Percentiles rank a stretch among this genome's conserved stretches.
phyloP scores from a whole-genome alignment of 1,284 basidiomycete species.

The Trametes hirsuta region DNA sequence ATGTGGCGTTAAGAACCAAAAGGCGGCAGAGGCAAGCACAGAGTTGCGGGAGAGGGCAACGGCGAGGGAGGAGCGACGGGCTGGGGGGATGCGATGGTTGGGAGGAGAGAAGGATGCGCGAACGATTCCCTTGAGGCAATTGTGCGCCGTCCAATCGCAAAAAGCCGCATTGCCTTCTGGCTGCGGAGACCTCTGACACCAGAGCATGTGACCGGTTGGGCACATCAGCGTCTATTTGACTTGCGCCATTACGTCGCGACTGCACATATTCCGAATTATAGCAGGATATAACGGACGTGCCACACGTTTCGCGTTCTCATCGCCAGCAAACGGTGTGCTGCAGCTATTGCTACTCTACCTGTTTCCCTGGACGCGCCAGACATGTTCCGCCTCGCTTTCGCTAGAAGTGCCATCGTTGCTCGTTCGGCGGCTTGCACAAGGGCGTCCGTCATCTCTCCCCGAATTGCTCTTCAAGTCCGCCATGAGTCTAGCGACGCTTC shows the following conservation, averaged over 20 bases:
- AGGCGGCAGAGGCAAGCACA: not conserved
- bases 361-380: not conserved
- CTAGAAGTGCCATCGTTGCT: conserved; percentile 11
- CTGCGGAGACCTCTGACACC: conserved; percentile 13
- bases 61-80: not conserved
- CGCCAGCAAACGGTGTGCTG: not conserved
- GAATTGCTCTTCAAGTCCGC: conserved; percentile 30
- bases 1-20: not conserved
- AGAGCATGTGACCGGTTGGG: conserved; percentile 3
- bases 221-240: not conserved
- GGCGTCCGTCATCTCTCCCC: conserved; percentile 7
- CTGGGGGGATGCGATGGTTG: conserved; percentile 9
- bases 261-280: conserved; percentile 13
- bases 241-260: conserved; percentile 19
- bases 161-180: conserved; percentile 24
- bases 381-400: conserved; percentile 30
- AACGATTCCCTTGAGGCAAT: conserved; percentile 36
- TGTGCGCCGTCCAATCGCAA: conserved; percentile 39
- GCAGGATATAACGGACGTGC: not conserved
- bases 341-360: not conserved
- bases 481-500: conserved; percentile 42
- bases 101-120: conserved; percentile 12
- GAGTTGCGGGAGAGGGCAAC: not conserved
- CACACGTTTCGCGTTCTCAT: not conserved
- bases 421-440: not conserved